A percentile compares a stretch with the other conserved stretches of the same genome.
phyloP scores from a whole-genome alignment of 2,329 filamentous ascomycete species.

The Dothideomycetidae sp. region DNA sequence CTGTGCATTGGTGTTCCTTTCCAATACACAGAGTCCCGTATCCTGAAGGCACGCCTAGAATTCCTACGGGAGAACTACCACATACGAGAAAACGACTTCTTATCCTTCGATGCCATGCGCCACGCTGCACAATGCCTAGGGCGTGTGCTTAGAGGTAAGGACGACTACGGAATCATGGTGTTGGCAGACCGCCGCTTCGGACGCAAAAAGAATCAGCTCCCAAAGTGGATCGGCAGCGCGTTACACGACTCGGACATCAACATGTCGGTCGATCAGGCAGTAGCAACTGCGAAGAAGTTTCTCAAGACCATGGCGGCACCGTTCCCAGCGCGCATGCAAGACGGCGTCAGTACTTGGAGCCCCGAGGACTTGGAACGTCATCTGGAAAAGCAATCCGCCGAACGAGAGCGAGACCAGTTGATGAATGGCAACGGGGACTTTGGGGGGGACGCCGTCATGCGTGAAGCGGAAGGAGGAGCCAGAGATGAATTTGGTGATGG shows the following conservation, averaged over 20 bases:
- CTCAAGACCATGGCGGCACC: constrained; percentile 84
- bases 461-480: constrained; percentile 18
- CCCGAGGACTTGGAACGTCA: constrained; percentile 62
- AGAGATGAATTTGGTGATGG: constrained; percentile 22
- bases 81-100: constrained; percentile 91
- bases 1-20: constrained; percentile 94
- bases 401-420: constrained; percentile 50
- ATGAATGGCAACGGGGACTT: constrained; percentile 30
- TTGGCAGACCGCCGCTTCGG: constrained; percentile 85
- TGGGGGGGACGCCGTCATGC: constrained; percentile 28
- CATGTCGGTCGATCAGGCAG: constrained; percentile 88
- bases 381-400: constrained; percentile 59
- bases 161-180: constrained; percentile 99
- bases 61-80: constrained; percentile 95
- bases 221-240: constrained; percentile 91
- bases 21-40: constrained; percentile 95
- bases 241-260: constrained; percentile 76
- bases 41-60: constrained; percentile 86
- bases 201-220: constrained; percentile 78
- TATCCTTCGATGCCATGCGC: constrained; percentile 99
- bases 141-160: constrained; percentile 86
- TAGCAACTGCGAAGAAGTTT: constrained; percentile 78
- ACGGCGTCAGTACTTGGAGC: constrained; percentile 89
- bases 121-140: constrained; percentile 94
- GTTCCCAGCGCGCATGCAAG: constrained; percentile 67